Evolutionary conservation across 2,329 filamentous ascomycete genomes (phyloP).

Genomic region (Nothopassalora personata): DNA sequence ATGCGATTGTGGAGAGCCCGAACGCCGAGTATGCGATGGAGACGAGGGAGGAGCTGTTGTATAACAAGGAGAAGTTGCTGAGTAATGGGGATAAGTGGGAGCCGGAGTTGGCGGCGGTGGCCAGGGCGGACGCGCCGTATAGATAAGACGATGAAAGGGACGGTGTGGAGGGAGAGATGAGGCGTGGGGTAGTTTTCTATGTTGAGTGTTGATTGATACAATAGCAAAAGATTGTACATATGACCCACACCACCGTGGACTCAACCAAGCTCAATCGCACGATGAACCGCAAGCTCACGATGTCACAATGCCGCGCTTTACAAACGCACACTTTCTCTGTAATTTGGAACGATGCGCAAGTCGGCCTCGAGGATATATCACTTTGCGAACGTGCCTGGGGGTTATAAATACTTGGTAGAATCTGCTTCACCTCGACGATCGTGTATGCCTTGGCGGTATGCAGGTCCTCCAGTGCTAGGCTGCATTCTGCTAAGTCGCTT

Average conservation of each 20-base stretch:
- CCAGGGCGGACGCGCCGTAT: conserved; percentile 84
- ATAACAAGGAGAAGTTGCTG: conserved; percentile 81
- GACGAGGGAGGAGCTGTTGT: conserved; percentile 85
- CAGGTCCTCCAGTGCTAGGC: too few relatives aligned
- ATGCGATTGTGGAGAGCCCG: conserved; percentile 78
- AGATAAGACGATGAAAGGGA: conserved; percentile 20
- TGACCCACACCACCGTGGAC: neutral
- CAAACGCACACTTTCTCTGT: too few relatives aligned
- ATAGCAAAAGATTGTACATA: neutral
- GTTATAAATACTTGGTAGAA: too few relatives aligned
- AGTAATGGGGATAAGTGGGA: conserved; percentile 65
- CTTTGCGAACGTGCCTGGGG: too few relatives aligned
- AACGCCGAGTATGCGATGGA: conserved; percentile 72
- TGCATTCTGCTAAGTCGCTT: too few relatives aligned
- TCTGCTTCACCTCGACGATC: too few relatives aligned
- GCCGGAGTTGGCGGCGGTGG: conserved; percentile 86
- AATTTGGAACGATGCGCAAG: too few relatives aligned
- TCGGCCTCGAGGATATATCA: too few relatives aligned
- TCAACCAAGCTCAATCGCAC: neutral
- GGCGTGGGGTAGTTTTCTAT: neutral
- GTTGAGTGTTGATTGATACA: neutral
- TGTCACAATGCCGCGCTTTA: too few relatives aligned
- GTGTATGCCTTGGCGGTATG: too few relatives aligned
- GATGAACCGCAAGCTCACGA: too few relatives aligned
- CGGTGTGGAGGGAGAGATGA: neutral